Evolutionary conservation across 805 yeast genomes (phyloP).

Genomic region (Candida koratica): DNA sequence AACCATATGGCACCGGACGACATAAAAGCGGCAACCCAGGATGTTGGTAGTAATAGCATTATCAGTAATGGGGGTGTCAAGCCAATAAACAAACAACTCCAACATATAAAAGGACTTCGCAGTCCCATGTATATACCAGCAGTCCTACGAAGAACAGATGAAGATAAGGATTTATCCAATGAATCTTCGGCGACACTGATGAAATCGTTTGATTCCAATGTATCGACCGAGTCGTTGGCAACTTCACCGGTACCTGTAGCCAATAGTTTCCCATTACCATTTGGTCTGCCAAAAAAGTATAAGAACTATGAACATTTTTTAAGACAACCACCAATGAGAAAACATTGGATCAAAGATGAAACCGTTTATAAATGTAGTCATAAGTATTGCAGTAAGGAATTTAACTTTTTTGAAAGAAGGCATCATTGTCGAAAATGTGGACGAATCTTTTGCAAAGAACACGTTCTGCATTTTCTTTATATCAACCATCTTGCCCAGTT

Average conservation of each 20-base stretch:
- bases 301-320: conserved; percentile 26
- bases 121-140: conserved; percentile 91
- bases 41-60: background rate
- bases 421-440: conserved; percentile 89
- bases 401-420: conserved; percentile 73
- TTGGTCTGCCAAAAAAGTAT: conserved; percentile 14
- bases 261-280: conserved; percentile 10
- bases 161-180: conserved; percentile 7
- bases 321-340: conserved; percentile 47
- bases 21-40: no score
- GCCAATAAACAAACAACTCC: conserved; percentile 33
- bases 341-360: conserved; percentile 75
- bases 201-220: conserved; percentile 30
- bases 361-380: conserved; percentile 59
- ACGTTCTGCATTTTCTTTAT: conserved; percentile 54
- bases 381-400: conserved; percentile 52
- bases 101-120: conserved; percentile 75
- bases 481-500: conserved; percentile 58
- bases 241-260: conserved; percentile 12
- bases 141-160: conserved; percentile 53
- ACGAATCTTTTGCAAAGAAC: conserved; percentile 70
- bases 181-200: conserved; percentile 22
- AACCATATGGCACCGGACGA: no score
- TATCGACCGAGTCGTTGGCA: conserved; percentile 25
- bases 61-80: conserved; percentile 1